phyloP scores from a whole-genome alignment of 2,329 filamentous ascomycete species.

The Biscogniauxia marginata region DNA sequence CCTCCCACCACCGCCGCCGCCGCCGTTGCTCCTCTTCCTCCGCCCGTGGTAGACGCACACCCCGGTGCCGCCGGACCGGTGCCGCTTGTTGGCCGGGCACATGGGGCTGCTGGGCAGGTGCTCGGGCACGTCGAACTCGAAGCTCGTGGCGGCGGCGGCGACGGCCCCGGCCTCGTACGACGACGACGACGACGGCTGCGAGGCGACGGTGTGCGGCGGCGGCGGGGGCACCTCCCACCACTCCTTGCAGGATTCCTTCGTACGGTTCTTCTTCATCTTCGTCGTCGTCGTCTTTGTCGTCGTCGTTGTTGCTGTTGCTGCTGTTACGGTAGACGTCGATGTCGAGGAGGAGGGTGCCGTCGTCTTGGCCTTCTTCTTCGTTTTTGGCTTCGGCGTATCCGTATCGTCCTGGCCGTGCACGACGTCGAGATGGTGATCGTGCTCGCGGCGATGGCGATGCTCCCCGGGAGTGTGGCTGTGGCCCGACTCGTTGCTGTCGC shows the following conservation, averaged over 20 bases:
- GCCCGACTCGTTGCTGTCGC: background rate
- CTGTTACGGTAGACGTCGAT: background rate
- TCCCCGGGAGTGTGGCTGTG: background rate
- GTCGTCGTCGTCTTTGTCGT: background rate
- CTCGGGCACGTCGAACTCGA: constrained; percentile 51
- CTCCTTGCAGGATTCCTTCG: constrained; percentile 18
- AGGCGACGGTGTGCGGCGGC: no score
- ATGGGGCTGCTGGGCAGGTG: constrained; percentile 51
- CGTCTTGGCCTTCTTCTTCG: background rate
- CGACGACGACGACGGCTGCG: constrained; percentile 15
- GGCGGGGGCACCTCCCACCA: constrained; percentile 32
- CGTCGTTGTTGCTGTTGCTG: background rate
- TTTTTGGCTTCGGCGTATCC: background rate
- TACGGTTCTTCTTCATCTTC: background rate
- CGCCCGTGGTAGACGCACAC: constrained; percentile 52
- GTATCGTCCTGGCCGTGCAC: background rate
- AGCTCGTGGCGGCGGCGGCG: constrained; percentile 31
- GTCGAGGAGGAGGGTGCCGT: background rate
- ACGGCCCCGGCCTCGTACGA: constrained; percentile 25
- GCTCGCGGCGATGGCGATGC: no score
- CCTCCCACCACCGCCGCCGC: background rate
- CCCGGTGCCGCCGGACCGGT: constrained; percentile 44
- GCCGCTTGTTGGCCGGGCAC: constrained; percentile 48
- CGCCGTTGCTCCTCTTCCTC: constrained; percentile 16
- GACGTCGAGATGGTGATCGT: no score